phyloP scores from a whole-genome alignment of 495 filamentous ascomycete species.

The Clohesyomyces aquaticus region DNA sequence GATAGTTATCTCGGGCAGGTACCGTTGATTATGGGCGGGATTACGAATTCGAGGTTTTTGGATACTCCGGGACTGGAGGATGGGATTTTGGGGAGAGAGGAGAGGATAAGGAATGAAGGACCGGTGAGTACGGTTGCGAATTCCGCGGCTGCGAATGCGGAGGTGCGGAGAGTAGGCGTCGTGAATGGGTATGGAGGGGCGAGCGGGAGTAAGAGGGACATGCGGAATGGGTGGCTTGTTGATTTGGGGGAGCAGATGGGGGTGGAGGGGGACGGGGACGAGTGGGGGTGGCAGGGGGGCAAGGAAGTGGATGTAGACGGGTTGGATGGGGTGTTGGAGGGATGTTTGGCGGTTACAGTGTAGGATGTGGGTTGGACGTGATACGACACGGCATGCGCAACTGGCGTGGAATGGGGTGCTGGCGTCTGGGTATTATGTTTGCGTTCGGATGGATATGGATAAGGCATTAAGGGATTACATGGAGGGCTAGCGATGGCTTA shows the following conservation, averaged over 20 bases:
- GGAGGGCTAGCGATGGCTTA: too few species aligned
- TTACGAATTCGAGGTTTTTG: slow-evolving; percentile 67
- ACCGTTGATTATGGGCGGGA: slow-evolving; percentile 70
- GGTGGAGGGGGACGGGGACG: slow-evolving; percentile 44
- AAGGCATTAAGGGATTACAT: too few species aligned
- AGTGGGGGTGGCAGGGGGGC: slow-evolving; percentile 75
- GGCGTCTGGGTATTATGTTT: too few species aligned
- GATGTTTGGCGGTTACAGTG: slow-evolving; percentile 38
- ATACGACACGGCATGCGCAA: too few species aligned
- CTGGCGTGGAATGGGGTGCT: too few species aligned
- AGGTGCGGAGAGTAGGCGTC: neutral
- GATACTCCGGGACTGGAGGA: slow-evolving; percentile 55
- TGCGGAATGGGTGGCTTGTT: slow-evolving; percentile 28
- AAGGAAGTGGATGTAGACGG: slow-evolving; percentile 61
- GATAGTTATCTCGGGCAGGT: slow-evolving; percentile 76
- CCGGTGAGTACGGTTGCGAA: neutral
- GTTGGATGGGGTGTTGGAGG: slow-evolving; percentile 71
- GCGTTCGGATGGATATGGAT: too few species aligned
- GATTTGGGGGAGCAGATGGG: slow-evolving; percentile 62
- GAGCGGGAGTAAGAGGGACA: too few species aligned
- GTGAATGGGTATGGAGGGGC: too few species aligned
- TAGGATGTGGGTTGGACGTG: too few species aligned
- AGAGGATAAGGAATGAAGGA: neutral
- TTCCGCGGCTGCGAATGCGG: neutral
- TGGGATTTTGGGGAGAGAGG: neutral